Base-by-base conservation (phyloP, 345 rosid species). In the Lenwebbia sp. region DNA sequence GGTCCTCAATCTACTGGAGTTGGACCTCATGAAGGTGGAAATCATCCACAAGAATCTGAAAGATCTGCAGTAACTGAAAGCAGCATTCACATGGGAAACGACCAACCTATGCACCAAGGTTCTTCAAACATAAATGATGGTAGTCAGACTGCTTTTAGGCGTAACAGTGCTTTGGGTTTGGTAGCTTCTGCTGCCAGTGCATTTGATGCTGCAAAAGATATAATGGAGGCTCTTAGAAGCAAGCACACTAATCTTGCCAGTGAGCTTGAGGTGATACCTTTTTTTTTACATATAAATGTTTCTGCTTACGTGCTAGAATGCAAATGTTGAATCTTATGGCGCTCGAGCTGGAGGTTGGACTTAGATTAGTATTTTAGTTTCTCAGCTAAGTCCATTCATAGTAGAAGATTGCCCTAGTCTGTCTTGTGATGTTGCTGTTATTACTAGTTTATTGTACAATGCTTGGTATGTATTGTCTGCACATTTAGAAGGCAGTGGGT, bases 141-240 rank as follows among this genome's bases (percentile, higher is more conserved):
- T 85, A 92, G 89, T 85, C 98, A 96, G 85, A 92, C 87, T 87
- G 87, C 93, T 85, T 85, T 87, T 83, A 94, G 99, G 90, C 96
- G 95, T 83, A 94, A 88, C 87, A 94, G 94, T 88, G 92, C 95
- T 54, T 87, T 92, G 83, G 91, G 93, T 82, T 55, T 93, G 89
- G 95, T 92, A 49, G 94, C 98, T 70, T 95, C 96, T 90, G 98
- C 99, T 87, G 94, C 93, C 17, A 92, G 94, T 91, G 99, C 99
- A 88, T 97, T 97, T 90, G 98, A 96, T 57, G 95, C 99, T 87
- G 99, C 99, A 40, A 97, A 97, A 92, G 99, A 97, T 91, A 97
- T 97, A 86, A 97, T 96, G 99, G 99, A 97, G 91, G 92, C 98
- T 83, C 94, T 97, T 40, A 92, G 99, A 92, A 94, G 98, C 95